Evolutionary conservation across 2,329 filamentous ascomycete species (phyloP).

Genomic region (Xylaria sp.): DNA sequence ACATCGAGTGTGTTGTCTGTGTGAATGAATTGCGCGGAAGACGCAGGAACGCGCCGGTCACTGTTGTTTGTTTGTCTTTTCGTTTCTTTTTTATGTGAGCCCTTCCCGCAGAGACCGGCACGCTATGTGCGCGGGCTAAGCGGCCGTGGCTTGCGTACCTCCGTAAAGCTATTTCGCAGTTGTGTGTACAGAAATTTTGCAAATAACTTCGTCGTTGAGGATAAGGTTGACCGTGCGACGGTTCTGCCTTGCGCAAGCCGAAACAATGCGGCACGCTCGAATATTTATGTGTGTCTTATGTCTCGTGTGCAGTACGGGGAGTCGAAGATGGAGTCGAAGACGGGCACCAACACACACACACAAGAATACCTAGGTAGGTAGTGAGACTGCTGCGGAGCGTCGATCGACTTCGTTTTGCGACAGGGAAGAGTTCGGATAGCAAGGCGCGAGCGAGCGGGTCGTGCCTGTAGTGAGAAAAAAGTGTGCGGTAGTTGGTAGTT

Average conservation of each 20-base stretch:
- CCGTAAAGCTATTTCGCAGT: neutral
- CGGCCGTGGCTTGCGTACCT: neutral
- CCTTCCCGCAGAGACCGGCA: constrained; percentile 2
- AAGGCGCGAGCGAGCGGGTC: neutral
- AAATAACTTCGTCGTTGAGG: neutral
- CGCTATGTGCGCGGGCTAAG: constrained; percentile 1
- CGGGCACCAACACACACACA: neutral
- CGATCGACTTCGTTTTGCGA: constrained; percentile 4
- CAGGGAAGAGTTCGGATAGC: neutral
- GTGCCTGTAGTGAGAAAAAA: neutral
- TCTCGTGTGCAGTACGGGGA: neutral
- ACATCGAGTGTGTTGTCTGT: constrained; percentile 60
- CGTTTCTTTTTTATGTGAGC: neutral
- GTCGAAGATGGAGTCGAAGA: neutral
- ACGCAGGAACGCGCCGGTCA: constrained; percentile 1
- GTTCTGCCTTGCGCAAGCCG: neutral
- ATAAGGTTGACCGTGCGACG: neutral
- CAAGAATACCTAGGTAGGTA: neutral
- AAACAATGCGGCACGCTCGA: constrained; percentile 1
- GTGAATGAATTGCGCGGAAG: constrained; percentile 26
- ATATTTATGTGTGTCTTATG: neutral
- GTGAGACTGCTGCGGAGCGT: neutral
- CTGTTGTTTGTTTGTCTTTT: neutral
- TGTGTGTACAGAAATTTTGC: neutral
- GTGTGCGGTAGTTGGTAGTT: neutral